These are phyloP conservation scores for Cyclotella kingstonii DNA, from an alignment of 108 stramenopile species.

Conservation along the genomic window DNA sequence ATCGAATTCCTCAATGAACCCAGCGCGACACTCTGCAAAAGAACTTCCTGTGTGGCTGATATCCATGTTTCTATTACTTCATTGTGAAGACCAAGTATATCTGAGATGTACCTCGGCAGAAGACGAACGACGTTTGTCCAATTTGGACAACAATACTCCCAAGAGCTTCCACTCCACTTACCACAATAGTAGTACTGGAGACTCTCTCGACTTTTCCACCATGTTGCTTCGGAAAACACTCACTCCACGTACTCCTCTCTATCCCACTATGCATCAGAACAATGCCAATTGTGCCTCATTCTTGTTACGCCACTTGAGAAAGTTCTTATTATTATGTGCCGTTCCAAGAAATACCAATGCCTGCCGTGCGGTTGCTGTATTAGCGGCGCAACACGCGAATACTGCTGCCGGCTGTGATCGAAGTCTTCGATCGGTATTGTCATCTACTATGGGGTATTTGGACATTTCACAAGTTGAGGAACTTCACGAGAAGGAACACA, in stretches of 20 bases:
- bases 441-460: constrained; percentile 6
- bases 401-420: background rate
- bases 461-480: constrained; percentile 39
- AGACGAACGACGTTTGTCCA: constrained; percentile 71
- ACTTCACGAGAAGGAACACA: constrained; percentile 75
- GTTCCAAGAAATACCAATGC: constrained; percentile 74
- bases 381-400: constrained; percentile 45
- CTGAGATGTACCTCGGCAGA: constrained; percentile 65
- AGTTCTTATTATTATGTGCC: constrained; percentile 69
- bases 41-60: constrained; percentile 87
- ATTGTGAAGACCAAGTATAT: constrained; percentile 78
- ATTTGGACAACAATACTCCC: constrained; percentile 7
- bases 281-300: constrained; percentile 76
- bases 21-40: constrained; percentile 62
- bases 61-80: constrained; percentile 76
- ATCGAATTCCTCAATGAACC: constrained; percentile 24
- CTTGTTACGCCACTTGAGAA: constrained; percentile 73
- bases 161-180: background rate
- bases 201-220: constrained; percentile 57
- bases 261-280: constrained; percentile 76
- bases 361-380: constrained; percentile 63
- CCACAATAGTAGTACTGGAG: constrained; percentile 4
- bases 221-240: constrained; percentile 44
- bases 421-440: constrained; percentile 6
- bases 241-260: constrained; percentile 52